phyloP scores from a whole-genome alignment of 352 stramenopile genomes.

The Halophytophthora batemanensis region DNA sequence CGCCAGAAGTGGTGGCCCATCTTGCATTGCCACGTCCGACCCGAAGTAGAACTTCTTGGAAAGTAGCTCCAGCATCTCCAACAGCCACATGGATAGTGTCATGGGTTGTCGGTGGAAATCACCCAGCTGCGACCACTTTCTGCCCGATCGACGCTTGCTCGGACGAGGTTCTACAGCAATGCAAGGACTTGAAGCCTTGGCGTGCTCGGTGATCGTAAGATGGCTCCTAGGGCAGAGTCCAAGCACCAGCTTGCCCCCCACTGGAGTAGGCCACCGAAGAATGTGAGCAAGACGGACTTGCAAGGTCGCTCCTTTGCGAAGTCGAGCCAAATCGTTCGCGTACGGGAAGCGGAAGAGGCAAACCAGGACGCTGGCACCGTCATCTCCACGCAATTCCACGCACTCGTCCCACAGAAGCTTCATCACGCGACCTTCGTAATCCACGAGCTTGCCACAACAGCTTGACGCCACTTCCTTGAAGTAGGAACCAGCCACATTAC shows the following conservation, averaged over 20 bases:
- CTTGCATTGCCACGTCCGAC: conserved; percentile 4
- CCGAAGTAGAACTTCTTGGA: conserved; percentile 40
- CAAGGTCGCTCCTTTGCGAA: conserved; percentile 29
- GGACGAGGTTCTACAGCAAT: conserved; percentile 8
- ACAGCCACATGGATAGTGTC: conserved; percentile 31
- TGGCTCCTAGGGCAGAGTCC: conserved; percentile 38
- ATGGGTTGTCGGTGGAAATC: conserved; percentile 28
- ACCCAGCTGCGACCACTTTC: conserved; percentile 28
- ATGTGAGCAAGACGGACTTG: conserved; percentile 26
- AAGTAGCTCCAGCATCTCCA: conserved; percentile 34
- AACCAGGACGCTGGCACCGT: conserved; percentile 22
- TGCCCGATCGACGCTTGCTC: conserved; percentile 12
- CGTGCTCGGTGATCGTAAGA: conserved; percentile 18
- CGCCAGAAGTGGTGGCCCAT: conserved; percentile 3
- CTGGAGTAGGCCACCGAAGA: conserved; percentile 27
- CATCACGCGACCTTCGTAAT: conserved; percentile 32
- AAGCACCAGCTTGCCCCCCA: conserved; percentile 26
- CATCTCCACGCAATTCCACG: conserved; percentile 25
- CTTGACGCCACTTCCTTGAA: conserved; percentile 5
- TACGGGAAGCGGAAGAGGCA: conserved; percentile 40
- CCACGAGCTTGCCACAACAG: conserved; percentile 20
- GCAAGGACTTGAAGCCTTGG: conserved; percentile 9
- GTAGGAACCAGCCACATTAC: conserved; percentile 4
- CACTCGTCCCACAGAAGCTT: conserved; percentile 42
- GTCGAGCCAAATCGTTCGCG: conserved; percentile 20